Evolutionary conservation across 2,329 filamentous ascomycete genomes (phyloP), one percentile per base, ranked within the genome.

Genomic region (Penicillium psychrosexuale): DNA sequence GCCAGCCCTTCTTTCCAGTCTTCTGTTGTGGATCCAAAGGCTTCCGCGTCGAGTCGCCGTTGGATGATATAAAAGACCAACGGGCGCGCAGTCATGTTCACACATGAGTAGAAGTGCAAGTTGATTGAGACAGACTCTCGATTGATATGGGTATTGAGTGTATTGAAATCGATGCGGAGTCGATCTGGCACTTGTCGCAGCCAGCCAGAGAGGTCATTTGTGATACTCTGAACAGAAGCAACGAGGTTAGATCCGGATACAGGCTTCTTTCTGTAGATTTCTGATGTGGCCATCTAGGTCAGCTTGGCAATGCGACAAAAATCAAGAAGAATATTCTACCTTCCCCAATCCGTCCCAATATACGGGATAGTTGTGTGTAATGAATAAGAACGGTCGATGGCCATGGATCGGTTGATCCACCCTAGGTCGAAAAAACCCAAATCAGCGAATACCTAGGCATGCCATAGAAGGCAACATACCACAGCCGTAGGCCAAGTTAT

Each of bases 31-130:
- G 68, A 67, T 12, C 66, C 67, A n/a, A 60, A 59, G 3, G 67
- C 51, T 5, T 69, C 68, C 19, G 69, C 65, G 45, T 75, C 70
- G 0, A 82, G 69, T 4, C 79, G 75, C 40, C 74, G 73, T 62
- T 81, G 78, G 8, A 82, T 78, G 3, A 83, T 76, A 57, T 82
- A 77, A 56, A 82, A 82, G 0, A 84, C 71, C 24, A 83, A 67
- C 1, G 81, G 81, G 5, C 81, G 71, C 0, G 77, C 78, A 0
- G 80, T 81, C 80, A 84, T 83, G 60, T 82, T 82, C 61, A 83
- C 77, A 62, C 81, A 83, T 40, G 82, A 80, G 56, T 82, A 82
- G 59, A 82, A 83, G 59, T 84, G 81, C 22, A 82, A 66, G 50
- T 80, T 77, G 3, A 78, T 79, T 1, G 79, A 81, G 5, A 82